Base-by-base conservation (phyloP, 176 grass and related monocot genomes). In the Rhipidocladum racemiflorum region DNA sequence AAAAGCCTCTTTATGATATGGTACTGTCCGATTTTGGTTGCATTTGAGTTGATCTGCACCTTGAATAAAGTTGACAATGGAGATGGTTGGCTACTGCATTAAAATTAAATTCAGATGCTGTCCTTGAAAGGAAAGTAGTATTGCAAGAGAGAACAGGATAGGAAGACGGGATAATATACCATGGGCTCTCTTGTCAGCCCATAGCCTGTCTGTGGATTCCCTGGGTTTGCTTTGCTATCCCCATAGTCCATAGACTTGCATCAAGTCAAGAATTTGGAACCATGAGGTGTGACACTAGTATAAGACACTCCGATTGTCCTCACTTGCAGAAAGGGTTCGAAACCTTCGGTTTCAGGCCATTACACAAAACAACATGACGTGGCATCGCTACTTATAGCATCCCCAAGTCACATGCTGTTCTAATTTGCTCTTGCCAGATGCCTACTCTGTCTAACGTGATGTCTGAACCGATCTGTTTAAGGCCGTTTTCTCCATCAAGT, bases 321-420 rank as follows among this genome's bases (percentile, higher is more conserved):
- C 46, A 57, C 24, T 72, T 72, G 16, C n/a, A 62, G 70, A 51
- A 75, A 82, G 16, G 24, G 38, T 10, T 57, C 29, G 50, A 8
- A 75, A 59, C 40, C 50, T 75, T 68, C 3, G 6, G 12, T 50
- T 30, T 68, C 9, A 39, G 24, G 50, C 63, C 30, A 80, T 40
- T 15, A 29, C 7, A 24, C 30, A 40, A 5, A 38, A 38, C 36
- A 39, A 4, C 56, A 13, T 18, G 66, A 20, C 67, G 36, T 64
- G 56, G 11, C 79, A 29, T 81, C 81, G 36, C 50, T 50, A 50
- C 21, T 83, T 83, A 65, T 72, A 78, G 86, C 74, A 39, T 59
- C 46, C 81, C 38, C 12, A n/a, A 36, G 1, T 32, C 38, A 72
- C 10, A 24, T 13, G 5, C 65, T 44, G 18, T 40, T 1, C 28